Evolutionary conservation across 805 yeast genomes (phyloP).

Genomic region (Suhomyces tanzawaensis): DNA sequence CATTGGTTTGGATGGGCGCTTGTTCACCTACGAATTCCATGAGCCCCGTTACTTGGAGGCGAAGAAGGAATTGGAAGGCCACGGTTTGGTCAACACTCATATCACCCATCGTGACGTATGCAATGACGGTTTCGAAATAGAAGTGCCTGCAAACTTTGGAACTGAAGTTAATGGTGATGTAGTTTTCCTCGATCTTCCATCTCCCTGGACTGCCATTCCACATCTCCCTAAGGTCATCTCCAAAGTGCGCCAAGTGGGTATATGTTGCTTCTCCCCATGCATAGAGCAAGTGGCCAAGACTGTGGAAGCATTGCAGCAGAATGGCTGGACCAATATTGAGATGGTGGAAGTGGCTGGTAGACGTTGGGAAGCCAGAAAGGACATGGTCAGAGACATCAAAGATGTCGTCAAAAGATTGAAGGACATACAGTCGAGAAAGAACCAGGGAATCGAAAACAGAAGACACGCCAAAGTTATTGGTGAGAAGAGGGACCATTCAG

Average conservation of each 20-base stretch:
- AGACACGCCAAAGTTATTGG: slow-evolving; percentile 38
- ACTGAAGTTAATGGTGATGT: slow-evolving; percentile 57
- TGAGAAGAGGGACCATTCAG: slow-evolving; percentile 19
- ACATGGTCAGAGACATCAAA: slow-evolving; percentile 75
- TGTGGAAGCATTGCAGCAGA: slow-evolving; percentile 63
- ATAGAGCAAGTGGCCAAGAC: slow-evolving; percentile 94
- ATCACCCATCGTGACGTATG: slow-evolving; percentile 94
- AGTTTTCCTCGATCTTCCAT: slow-evolving; percentile 87
- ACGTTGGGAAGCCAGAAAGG: slow-evolving; percentile 86
- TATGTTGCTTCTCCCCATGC: slow-evolving; percentile 97
- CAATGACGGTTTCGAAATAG: slow-evolving; percentile 70
- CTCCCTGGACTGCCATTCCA: slow-evolving; percentile 95
- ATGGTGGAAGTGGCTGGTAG: slow-evolving; percentile 87
- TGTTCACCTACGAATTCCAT: slow-evolving; percentile 91
- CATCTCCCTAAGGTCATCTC: slow-evolving; percentile 62
- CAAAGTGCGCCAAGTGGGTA: slow-evolving; percentile 51
- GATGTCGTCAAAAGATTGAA: slow-evolving; percentile 75
- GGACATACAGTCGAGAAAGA: slow-evolving; percentile 71
- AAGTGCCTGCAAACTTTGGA: slow-evolving; percentile 26
- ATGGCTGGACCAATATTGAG: slow-evolving; percentile 85
- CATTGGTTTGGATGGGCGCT: slow-evolving; percentile 54
- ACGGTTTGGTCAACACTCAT: slow-evolving; percentile 60
- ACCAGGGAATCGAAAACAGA: slow-evolving; percentile 59
- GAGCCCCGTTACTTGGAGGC: slow-evolving; percentile 82
- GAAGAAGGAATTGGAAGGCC: slow-evolving; percentile 66